Evolutionary conservation across 2,329 filamentous ascomycete species (phyloP).

Genomic region (Coniochaeta hoffmannii): DNA sequence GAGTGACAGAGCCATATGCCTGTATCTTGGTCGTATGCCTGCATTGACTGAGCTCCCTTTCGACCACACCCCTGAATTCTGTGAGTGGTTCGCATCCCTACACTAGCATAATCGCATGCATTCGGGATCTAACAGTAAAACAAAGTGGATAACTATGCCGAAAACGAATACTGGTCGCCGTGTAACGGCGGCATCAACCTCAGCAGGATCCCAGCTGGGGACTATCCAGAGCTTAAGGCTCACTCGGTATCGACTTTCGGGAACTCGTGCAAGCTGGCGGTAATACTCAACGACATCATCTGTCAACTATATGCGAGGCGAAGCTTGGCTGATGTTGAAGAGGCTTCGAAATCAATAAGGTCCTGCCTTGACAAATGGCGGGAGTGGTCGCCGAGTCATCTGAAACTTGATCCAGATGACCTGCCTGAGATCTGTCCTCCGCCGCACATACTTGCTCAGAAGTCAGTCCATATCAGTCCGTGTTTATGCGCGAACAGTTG

Average conservation of each 20-base stretch:
- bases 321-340: constrained; percentile 4
- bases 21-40: constrained; percentile 18
- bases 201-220: constrained; percentile 1
- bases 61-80: constrained; percentile 4
- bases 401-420: constrained; percentile 8
- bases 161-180: constrained; percentile 13
- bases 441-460: constrained; percentile 13
- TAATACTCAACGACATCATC: constrained; percentile 18
- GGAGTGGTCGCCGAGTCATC: constrained; percentile 7
- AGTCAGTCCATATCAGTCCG: constrained; percentile 6
- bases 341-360: constrained; percentile 4
- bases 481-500: neutral
- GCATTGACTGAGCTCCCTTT: constrained; percentile 8
- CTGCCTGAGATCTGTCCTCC: constrained; percentile 9
- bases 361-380: constrained; percentile 11
- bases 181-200: constrained; percentile 6
- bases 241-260: constrained; percentile 17
- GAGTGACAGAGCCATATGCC: constrained; percentile 11
- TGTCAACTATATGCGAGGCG: constrained; percentile 12
- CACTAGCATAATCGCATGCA: too few relatives aligned
- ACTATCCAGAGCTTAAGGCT: constrained; percentile 15
- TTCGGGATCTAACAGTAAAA: neutral
- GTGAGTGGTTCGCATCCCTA: constrained; percentile 1
- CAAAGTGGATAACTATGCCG: constrained; percentile 13
- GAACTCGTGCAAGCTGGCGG: constrained; percentile 15